Conservation (phyloP, 257 asterid genomes). For the Salvia miltiorrhiza region DNA sequence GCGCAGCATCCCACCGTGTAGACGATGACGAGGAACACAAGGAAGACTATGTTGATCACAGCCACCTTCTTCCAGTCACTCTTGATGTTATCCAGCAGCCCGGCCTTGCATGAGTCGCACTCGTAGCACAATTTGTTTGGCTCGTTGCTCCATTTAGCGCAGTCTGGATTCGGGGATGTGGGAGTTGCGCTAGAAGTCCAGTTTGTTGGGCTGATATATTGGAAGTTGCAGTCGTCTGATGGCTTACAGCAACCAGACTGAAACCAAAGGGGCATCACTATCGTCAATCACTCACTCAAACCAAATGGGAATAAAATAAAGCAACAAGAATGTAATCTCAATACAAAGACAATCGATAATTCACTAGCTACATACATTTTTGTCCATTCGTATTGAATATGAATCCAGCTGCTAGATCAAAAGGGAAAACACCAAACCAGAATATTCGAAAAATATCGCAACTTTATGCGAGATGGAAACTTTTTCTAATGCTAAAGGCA, state of each 20-base stretch:
- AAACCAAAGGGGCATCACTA: neutral
- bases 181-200: constrained; percentile 45
- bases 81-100: constrained; percentile 82
- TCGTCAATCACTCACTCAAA: neutral
- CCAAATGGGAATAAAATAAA: neutral
- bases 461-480: neutral
- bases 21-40: constrained; percentile 71
- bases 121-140: constrained; percentile 51
- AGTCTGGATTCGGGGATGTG: constrained; percentile 44
- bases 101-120: constrained; percentile 88
- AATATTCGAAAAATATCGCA: neutral
- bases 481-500: constrained; percentile 18
- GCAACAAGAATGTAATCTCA: neutral
- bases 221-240: constrained; percentile 60
- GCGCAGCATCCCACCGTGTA: constrained; percentile 84
- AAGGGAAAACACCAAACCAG: neutral
- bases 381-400: neutral
- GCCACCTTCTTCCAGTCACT: constrained; percentile 83
- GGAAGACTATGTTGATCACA: constrained; percentile 58
- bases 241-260: constrained; percentile 99
- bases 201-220: constrained; percentile 68
- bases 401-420: neutral
- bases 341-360: neutral
- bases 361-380: neutral
- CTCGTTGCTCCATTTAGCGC: constrained; percentile 57